These are phyloP conservation scores for Euphorbia celastroides DNA, from an alignment of 441 rosid species.

Conservation along the genomic window DNA sequence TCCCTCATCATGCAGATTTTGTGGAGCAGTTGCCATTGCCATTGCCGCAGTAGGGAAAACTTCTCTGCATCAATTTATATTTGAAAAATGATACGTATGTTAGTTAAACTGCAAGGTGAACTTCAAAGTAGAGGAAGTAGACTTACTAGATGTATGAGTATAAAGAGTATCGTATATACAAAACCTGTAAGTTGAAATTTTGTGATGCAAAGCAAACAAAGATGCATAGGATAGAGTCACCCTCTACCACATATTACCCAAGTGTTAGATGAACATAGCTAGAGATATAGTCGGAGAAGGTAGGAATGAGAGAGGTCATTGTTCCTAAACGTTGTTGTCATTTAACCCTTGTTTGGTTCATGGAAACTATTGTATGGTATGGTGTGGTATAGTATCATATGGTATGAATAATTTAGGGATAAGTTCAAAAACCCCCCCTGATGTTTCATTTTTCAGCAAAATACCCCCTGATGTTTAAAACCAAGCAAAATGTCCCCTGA, in stretches of 20 bases:
- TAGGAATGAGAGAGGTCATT: background rate
- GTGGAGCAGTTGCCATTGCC: background rate
- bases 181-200: too few relatives aligned
- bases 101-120: background rate
- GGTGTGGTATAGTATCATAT: too few relatives aligned
- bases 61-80: background rate
- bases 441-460: too few relatives aligned
- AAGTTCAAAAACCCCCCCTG: too few relatives aligned
- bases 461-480: too few relatives aligned
- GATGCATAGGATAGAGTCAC: background rate
- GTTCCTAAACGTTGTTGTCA: background rate
- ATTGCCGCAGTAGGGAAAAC: background rate
- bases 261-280: background rate
- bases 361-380: too few relatives aligned
- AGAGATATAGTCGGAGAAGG: background rate
- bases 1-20: background rate
- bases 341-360: too few relatives aligned
- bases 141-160: background rate
- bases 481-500: too few relatives aligned
- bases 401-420: too few relatives aligned
- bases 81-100: background rate
- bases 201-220: background rate
- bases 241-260: background rate
- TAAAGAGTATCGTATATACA: background rate
- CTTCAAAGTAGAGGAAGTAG: background rate